Evolutionary conservation across 1,139 yeast species (phyloP).

Genomic region (Suhomyces taliae): DNA sequence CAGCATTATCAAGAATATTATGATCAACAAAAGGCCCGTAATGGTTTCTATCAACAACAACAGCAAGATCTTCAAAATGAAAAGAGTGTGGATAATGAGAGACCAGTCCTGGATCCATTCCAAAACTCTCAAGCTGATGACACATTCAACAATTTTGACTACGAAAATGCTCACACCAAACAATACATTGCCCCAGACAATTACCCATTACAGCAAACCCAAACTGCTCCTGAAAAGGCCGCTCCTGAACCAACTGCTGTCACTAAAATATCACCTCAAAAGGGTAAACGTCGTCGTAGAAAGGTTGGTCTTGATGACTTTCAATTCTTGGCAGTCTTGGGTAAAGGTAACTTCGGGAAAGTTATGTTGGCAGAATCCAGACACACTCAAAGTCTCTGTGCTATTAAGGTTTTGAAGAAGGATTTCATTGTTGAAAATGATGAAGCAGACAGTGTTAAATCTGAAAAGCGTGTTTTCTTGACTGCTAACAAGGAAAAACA

Average conservation of each 20-base stretch:
- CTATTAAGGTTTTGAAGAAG: conserved; percentile 92
- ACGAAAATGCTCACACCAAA: conserved; percentile 24
- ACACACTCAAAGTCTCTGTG: conserved; percentile 75
- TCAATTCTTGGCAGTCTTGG: conserved; percentile 88
- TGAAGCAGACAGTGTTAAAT: conserved; percentile 91
- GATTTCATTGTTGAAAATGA: conserved; percentile 93
- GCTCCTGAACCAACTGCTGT: conserved; percentile 1
- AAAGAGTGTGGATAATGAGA: background rate
- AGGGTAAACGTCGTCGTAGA: conserved; percentile 45
- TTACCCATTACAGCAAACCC: background rate
- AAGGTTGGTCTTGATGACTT: conserved; percentile 94
- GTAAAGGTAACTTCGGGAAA: conserved; percentile 97
- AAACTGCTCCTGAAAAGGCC: background rate
- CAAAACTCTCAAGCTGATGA: conserved; percentile 11
- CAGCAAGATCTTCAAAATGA: conserved; percentile 1
- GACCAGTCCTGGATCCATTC: conserved; percentile 17
- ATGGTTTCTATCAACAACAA: conserved; percentile 8
- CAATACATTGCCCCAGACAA: conserved; percentile 18
- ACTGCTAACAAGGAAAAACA: conserved; percentile 88
- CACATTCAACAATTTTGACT: conserved; percentile 33
- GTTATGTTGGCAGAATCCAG: conserved; percentile 95
- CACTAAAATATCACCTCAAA: conserved; percentile 19
- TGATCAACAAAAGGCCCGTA: conserved; percentile 9
- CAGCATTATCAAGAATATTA: conserved; percentile 9
- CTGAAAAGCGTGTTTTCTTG: conserved; percentile 89